Evolutionary conservation across 1,139 yeast species (phyloP), one percentile per base, ranked within the genome.

Genomic region (Lodderomyces oxycetoniae): DNA sequence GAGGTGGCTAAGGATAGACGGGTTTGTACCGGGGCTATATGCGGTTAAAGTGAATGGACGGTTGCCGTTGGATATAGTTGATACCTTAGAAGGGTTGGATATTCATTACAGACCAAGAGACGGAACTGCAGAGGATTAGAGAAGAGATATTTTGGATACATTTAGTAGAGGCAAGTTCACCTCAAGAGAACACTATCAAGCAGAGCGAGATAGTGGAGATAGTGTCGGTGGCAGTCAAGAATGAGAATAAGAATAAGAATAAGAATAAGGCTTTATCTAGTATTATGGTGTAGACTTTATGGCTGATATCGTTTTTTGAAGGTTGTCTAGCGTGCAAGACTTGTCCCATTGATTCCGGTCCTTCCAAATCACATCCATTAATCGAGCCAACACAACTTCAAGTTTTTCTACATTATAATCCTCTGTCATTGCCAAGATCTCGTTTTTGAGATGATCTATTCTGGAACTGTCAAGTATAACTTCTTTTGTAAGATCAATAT

Each of bases 21-120:
- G 87, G 17, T 88, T 88, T 54, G 82, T 79, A 20, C 84, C 94
- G 1, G 99, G 98, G 0, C 59, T 91, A 48, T 86, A 91, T 52
- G 98, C 98, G 1, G 94, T 89, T 30, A 86, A 91, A 52, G 91
- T 91, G 5, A 84, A 80, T 48, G 99, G 99, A 23, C 79, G 85
- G 49, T 64, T 91, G 36, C 97, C 97, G 2, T 88, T 85, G 4
- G 96, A 88, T 45, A 77, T 87, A 24, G 76, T 85, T 11, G 77
- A 75, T 31, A 83, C 81, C 35, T 65, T 91, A 52, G 80, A 79
- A 31, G 74, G 73, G 16, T 83, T 80, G 48, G 86, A 86, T 24
- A 77, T 85, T 30, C 77, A 78, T 36, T 93, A 93, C 61, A 75
- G 97, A 45, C 97, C 99, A 22, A 74, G 99, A 58, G 98, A 93